These are phyloP conservation scores for Albifimbria verrucaria DNA, from an alignment of 2,329 filamentous ascomycete genomes.

Conservation along the genomic window DNA sequence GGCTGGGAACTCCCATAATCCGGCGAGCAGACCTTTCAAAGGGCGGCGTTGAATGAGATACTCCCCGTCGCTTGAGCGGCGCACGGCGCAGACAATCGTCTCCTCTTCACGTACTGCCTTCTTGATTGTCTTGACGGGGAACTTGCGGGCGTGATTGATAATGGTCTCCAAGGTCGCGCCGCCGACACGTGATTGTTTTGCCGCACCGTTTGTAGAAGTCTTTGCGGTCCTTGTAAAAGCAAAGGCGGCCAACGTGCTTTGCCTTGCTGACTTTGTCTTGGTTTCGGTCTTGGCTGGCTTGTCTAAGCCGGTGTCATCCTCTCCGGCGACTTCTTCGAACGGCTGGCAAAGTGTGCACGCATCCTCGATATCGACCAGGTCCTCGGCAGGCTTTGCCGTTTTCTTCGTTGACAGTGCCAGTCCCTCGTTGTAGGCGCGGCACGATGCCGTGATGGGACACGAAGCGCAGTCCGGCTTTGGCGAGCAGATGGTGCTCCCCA, in stretches of 20 bases:
- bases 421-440: constrained; percentile 50
- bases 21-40: constrained; percentile 50
- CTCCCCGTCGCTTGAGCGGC: constrained; percentile 33
- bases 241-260: constrained; percentile 33
- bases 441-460: constrained; percentile 50
- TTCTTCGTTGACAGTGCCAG: constrained; percentile 21
- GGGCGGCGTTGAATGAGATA: constrained; percentile 50
- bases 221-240: constrained; percentile 18
- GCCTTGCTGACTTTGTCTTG: constrained; percentile 16
- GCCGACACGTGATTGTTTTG: constrained; percentile 9
- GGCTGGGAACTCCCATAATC: constrained; percentile 54
- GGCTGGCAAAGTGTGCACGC: constrained; percentile 45
- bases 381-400: constrained; percentile 5
- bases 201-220: constrained; percentile 5
- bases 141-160: constrained; percentile 44
- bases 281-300: constrained; percentile 3
- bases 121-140: constrained; percentile 49
- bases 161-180: constrained; percentile 29
- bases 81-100: constrained; percentile 51
- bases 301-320: constrained; percentile 15
- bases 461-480: constrained; percentile 54
- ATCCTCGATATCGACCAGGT: constrained; percentile 46
- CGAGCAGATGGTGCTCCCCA: constrained; percentile 60
- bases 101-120: constrained; percentile 51
- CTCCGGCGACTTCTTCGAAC: constrained; percentile 33